Evolutionary conservation across 176 grass and related monocot species (phyloP).

Genomic region (Calamus simplicifolius): DNA sequence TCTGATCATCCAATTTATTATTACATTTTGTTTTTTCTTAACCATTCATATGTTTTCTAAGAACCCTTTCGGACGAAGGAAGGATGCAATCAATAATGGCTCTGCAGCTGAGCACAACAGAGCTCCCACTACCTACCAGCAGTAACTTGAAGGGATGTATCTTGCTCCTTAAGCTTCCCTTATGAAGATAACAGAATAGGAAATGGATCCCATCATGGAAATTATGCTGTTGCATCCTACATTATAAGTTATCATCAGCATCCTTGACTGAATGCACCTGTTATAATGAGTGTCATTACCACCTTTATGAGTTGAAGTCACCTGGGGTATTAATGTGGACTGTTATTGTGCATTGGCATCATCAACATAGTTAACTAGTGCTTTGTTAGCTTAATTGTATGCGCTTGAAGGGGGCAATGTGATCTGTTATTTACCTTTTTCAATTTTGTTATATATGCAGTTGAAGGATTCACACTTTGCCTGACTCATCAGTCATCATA

Average conservation of each 20-base stretch:
- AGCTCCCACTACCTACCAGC: conserved; percentile 37
- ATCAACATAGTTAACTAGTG: conserved; percentile 23
- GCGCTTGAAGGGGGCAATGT: conserved; percentile 24
- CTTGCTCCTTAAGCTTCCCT: conserved; percentile 31
- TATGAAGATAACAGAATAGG: conserved; percentile 2
- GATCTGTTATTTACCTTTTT: conserved; percentile 27
- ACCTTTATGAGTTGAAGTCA: conserved; percentile 30
- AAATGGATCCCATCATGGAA: conserved; percentile 52
- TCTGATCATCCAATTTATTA: too few species aligned
- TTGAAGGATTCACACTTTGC: too few species aligned
- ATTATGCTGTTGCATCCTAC: conserved; percentile 37
- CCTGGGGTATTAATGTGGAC: conserved; percentile 35
- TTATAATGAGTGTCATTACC: conserved; percentile 44
- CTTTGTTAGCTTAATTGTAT: conserved; percentile 20
- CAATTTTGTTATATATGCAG: conserved; percentile 19
- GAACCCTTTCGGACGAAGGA: conserved; percentile 92
- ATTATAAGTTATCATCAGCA: conserved; percentile 36
- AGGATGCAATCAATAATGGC: conserved; percentile 49
- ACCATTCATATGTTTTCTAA: conserved; percentile 69
- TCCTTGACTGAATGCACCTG: conserved; percentile 42
- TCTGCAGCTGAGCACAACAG: conserved; percentile 34
- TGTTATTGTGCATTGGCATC: conserved; percentile 63
- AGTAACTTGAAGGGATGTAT: conserved; percentile 43
- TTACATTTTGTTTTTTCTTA: conserved; percentile 29
- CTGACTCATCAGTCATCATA: conserved; percentile 16